Evolutionary conservation across 495 filamentous ascomycete genomes (phyloP), one percentile per base, ranked within the genome.

Genomic region (Penicillium bovifimosum): DNA sequence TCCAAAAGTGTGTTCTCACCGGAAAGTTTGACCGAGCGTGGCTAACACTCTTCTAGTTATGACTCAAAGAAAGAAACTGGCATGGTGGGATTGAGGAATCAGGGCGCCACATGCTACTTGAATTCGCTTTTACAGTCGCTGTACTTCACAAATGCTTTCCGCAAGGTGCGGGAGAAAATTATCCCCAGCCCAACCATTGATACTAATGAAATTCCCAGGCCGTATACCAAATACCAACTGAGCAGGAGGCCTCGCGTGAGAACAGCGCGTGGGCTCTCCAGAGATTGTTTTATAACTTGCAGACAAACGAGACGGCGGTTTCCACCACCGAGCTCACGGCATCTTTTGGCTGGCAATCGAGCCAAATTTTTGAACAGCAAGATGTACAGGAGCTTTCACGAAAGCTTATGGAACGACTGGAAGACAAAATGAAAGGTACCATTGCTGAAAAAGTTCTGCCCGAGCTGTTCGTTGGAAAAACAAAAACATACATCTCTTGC

Each of bases 61-160:
- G 93, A 99, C 62, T 97, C 95, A 14, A 99, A 96, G 73, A 95
- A 92, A 65, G 91, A 96, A 73, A 99, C 93, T 10, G 93, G 91
- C 38, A 96, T 89, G 79, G 93, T 99, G 36, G 93, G 93, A 20
- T 75, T 99, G 36, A 93, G 91, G 64, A 99, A 99, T 61, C 93
- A 99, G 69, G 93, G 93, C 52, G 93, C 93, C 17, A 99, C 93
- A 7, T 99, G 93, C 73, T 99, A 99, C 65, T 78, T 99, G 17
- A 99, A 99, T 70, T 99, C 93, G 2, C 84, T 99, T 9, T 73
- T 99, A 28, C 93, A 99, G 68, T 97, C 93, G 7, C 71, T 99
- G 28, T 99, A 91, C 66, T 96, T 99, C 67, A 99, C 93, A 43
- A 96, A 96, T 69, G 83, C 86, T 26, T 99, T 99, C 74, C 86